Evolutionary conservation across 225 moss, liverwort and hornwort species (phyloP), one percentile per base, ranked within the genome.

Genomic region (Sphagnum contortum): DNA sequence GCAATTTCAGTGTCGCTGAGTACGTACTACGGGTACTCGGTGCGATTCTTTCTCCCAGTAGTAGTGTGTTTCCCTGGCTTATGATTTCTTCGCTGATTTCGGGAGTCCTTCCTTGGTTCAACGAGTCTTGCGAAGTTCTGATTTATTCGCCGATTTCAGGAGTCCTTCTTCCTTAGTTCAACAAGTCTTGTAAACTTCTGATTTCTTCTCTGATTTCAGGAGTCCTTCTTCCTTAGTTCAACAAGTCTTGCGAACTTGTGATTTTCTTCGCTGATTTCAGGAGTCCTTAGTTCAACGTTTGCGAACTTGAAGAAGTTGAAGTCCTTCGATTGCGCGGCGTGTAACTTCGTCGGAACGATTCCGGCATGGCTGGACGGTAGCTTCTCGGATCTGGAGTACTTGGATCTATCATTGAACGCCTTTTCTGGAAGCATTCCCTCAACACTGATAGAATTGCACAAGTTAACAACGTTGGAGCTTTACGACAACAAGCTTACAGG

Each of bases 401-500:
- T 81, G 49, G 85, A 85, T 63, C 50, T 81, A 2, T 81, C 81
- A 0, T 78, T 66, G 1, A 85, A 85, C 13, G 5, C 5, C 12
- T 12, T 85, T 0, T 67, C 8, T 0, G 79, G 78, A 3, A n/a
- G 5, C n/a, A 74, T 85, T 61, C 81, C 81, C 1, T 9, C 3
- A 63, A 67, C 76, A 0, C 44, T 81, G 0, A 74, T 76, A 74
- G n/a, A 57, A 5, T 73, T 85, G 0, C 67, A 60, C 47, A 70
- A 72, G 10, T 56, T 85, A 44, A 71, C 62, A 14, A 78, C 76
- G 74, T 64, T 85, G 48, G 81, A 85, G 70, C 68, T 85, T 2
- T 85, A 78, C 29, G 76, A 81, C 57, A 85, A 85, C 45, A 48
- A 66, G 3, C 57, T 87, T 0, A 57, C 69, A 5, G 87, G 87